Conservation (phyloP, 2,329 filamentous ascomycete genomes). For the Cryphonectria naterciae region DNA sequence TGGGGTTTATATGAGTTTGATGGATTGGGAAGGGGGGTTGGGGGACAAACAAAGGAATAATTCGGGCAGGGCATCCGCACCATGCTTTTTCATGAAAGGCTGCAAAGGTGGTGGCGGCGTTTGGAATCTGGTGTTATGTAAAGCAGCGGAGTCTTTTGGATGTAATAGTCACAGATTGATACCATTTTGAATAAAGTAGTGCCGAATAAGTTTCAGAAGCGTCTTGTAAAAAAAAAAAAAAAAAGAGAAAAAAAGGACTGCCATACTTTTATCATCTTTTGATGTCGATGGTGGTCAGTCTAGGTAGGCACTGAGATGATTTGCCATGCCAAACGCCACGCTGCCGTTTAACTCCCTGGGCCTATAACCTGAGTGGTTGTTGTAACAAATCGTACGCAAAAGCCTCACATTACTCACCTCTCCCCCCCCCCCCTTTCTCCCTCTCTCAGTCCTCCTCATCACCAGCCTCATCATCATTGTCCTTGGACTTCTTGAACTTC, state of each 20-base stretch:
- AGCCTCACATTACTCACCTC: constrained; percentile 21
- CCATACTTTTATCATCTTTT: neutral
- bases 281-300: constrained; percentile 2
- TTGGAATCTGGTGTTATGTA: no score
- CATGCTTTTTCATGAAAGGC: neutral
- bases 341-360: neutral
- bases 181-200: constrained; percentile 24
- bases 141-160: constrained; percentile 13
- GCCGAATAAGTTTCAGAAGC: constrained; percentile 3
- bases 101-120: constrained; percentile 1
- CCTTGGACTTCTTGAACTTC: constrained; percentile 71
- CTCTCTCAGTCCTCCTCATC: constrained; percentile 40
- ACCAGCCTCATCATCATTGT: constrained; percentile 54
- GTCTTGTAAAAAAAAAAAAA: neutral
- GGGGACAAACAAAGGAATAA: no score
- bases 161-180: constrained; percentile 26
- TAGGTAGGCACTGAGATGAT: neutral
- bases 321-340: neutral
- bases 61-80: neutral
- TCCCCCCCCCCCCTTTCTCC: neutral
- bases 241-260: neutral
- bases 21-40: no score
- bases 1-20: neutral
- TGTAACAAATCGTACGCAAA: neutral
- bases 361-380: neutral